phyloP scores from a whole-genome alignment of 2,329 filamentous ascomycete genomes.

The Alternaria infectoria region DNA sequence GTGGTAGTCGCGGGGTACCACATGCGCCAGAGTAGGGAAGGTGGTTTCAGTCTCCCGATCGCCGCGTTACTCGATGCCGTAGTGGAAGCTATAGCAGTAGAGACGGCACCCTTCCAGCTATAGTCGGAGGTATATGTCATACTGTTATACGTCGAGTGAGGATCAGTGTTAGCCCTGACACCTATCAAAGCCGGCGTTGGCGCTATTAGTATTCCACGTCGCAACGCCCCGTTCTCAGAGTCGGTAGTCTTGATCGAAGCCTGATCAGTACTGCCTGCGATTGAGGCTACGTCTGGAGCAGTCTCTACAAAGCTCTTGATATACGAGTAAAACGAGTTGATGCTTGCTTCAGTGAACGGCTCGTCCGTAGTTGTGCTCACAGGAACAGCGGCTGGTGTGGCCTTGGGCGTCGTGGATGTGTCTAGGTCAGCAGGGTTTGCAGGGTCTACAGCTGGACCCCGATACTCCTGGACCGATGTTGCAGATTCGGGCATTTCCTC shows the following conservation, averaged over 20 bases:
- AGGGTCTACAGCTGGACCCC: not conserved
- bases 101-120: not conserved
- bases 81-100: not conserved
- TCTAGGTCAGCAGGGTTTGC: not conserved
- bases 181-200: not conserved
- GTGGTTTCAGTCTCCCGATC: not conserved
- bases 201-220: not conserved
- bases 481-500: not conserved
- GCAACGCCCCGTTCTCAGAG: not conserved
- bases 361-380: not conserved
- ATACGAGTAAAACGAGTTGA: not conserved
- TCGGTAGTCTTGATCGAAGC: not conserved
- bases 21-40: not conserved
- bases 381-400: not conserved
- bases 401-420: not conserved
- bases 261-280: not conserved
- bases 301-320: not conserved
- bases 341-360: not conserved
- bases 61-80: not conserved
- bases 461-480: not conserved
- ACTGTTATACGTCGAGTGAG: not conserved
- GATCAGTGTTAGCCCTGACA: fast-evolving
- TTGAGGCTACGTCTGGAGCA: not conserved
- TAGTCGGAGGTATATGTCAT: not conserved
- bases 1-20: not conserved